Base-by-base conservation (phyloP, 176 grass and related monocot species). In the Aegilops sharonensis region DNA sequence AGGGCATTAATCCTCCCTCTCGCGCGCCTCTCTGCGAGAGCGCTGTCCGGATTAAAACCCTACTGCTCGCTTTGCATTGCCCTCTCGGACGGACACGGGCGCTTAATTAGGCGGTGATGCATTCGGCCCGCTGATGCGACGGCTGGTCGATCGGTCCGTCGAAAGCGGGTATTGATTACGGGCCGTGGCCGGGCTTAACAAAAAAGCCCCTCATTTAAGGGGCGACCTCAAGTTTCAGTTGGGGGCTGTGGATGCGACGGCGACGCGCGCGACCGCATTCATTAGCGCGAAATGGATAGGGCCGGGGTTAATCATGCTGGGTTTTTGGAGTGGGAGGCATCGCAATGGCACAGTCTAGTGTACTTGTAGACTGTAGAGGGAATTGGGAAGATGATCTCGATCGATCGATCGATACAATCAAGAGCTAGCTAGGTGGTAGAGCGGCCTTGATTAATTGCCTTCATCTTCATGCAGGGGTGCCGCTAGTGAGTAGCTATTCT, bases 231-330 rank as follows among this genome's bases (percentile, higher is more conserved):
- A 24, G 68, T 88, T 85, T 84, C 85, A 83, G 89, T 81, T 77
- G 81, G 70, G 70, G 76, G 81, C 77, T 70, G 69, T 85, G 76
- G 62, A 84, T 40, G 32, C 78, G 78, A 78, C 18, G 8, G 5
- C 67, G 67, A 72, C 83, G 56, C 45, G 32, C 20, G 48, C 75
- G 75, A 69, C 81, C 85, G 77, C 77, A 88, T 88, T 91, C 9
- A 88, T 88, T 48, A 11, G 9, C 29, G 6, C 8, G 39, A 68
- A 76, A 9, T 7, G 42, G 84, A 59, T 56, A 68, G 5, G 25
- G 25, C 25, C 25, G 25, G 62, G 5, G 4, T 20, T 31, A 21
- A 80, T 59, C 59, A 21, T 75, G 50, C 50, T 5, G 5, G 50
- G 2, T 54, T 18, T 63, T 17, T 59, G 36, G 63, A 54, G n/a